Conservation (phyloP, 441 rosid genomes). For the Kokia cookei region DNA sequence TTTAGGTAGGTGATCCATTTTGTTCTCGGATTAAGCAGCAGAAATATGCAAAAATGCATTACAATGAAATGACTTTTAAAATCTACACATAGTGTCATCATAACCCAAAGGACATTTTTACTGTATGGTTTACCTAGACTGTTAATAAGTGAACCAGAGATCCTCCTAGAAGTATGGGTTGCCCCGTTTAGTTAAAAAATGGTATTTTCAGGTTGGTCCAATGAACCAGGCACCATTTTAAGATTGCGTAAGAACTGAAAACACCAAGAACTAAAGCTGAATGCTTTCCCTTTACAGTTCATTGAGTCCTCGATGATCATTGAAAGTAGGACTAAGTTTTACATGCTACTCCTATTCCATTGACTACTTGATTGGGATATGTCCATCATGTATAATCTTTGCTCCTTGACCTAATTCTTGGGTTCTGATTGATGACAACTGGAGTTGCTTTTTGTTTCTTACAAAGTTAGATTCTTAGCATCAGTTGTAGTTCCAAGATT, state of each 20-base stretch:
- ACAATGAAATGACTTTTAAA: too few species aligned
- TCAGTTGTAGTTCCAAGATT: conserved; percentile 2
- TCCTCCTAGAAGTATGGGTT: background rate
- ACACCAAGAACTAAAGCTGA: background rate
- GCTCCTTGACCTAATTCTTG: conserved; percentile 15
- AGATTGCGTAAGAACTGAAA: background rate
- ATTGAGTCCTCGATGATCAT: background rate
- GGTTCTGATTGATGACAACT: conserved; percentile 9
- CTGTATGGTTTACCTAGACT: too few species aligned
- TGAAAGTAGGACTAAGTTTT: background rate
- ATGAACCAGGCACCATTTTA: background rate
- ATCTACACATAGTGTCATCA: too few species aligned
- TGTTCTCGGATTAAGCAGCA: background rate
- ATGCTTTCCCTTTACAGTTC: background rate
- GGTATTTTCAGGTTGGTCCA: background rate
- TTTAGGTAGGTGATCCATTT: background rate
- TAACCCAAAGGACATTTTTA: too few species aligned
- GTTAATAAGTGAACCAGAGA: too few species aligned
- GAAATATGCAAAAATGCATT: background rate
- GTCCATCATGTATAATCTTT: conserved; percentile 9
- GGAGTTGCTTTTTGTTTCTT: background rate
- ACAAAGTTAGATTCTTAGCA: conserved; percentile 10
- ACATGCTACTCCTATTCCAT: conserved; percentile 15
- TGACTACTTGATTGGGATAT: conserved; percentile 15
- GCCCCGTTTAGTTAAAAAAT: background rate